Evolutionary conservation across 1,284 basidiomycete species (phyloP), one percentile per base, ranked within the genome.

Genomic region (Irpex lacteus): DNA sequence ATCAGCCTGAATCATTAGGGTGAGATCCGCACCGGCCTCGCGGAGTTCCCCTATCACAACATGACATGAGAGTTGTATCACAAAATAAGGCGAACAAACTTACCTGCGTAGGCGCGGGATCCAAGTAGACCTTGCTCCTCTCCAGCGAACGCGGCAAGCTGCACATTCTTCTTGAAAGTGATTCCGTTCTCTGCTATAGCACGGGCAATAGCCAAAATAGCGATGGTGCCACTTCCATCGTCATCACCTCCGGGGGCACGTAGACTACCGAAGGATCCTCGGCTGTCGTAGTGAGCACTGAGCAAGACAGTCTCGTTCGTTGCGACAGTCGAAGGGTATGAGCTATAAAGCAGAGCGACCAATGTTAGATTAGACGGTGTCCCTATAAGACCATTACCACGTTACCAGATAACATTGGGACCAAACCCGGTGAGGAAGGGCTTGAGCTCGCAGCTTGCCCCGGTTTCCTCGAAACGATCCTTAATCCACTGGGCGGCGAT

Each of bases 1-100:
- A 71, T 96, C 94, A 0, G 91, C 91, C 74, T 96, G 94, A 63
- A 96, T 82, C 84, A 95, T 92, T 49, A 95, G 75, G 2, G 89
- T 86, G 56, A 96, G 79, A 67, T 92, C 90, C 18, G 86, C 87
- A 65, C 85, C 78, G 26, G 76, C 75, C 52, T 76, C 76, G 61
- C 84, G 80, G 70, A 92, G 70, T 72, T 89, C 81, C 26, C 75
- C 89, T 90, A 68, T 13, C 21, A 8, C 55, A 59, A 15, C 38
- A 18, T 50, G 49, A 8, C 13, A 32, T 62, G 8, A 59, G 60
- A 36, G 18, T 52, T 19, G 50, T 52, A n/a, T 9, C 47, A 15
- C 5, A n/a, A 4, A 9, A 47, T n/a, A 52, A 21, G 8, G 32
- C 15, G 15, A n/a, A 26, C 56, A 55, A 56, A 76, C 86, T 70